Conservation (phyloP, 352 stramenopile genomes). For the Thalassiosira mediterranea region DNA sequence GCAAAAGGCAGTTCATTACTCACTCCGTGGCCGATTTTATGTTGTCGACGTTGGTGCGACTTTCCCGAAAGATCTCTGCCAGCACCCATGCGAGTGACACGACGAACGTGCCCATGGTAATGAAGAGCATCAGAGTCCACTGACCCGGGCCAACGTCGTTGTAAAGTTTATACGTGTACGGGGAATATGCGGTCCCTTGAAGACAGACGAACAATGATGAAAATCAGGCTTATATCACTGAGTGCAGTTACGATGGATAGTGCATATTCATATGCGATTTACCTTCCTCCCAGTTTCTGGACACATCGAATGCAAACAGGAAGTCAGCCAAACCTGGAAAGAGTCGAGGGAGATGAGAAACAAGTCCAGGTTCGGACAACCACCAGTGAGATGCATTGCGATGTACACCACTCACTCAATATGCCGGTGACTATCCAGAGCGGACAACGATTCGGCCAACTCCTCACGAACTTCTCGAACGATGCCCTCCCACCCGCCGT, state of each 20-base stretch:
- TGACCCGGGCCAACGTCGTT: conserved; percentile 3
- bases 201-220: no score
- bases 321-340: conserved; percentile 63
- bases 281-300: conserved; percentile 36
- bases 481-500: conserved; percentile 45
- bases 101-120: conserved; percentile 14
- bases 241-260: no score
- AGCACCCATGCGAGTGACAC: conserved; percentile 24
- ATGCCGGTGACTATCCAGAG: conserved; percentile 70
- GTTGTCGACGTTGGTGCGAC: conserved; percentile 19
- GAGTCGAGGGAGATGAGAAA: no score
- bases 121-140: conserved; percentile 22
- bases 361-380: no score
- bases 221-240: no score
- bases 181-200: conserved; percentile 12
- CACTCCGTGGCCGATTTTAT: conserved; percentile 39
- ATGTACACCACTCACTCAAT: no score
- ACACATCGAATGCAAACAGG: conserved; percentile 65
- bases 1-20: conserved; percentile 7
- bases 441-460: conserved; percentile 68
- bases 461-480: conserved; percentile 61
- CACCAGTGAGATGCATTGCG: no score
- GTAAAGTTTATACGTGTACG: conserved; percentile 23
- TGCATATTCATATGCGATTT: no score
- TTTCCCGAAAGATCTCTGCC: conserved; percentile 48